These are phyloP conservation scores for Colletotrichum echinochloae DNA, from an alignment of 2,329 filamentous ascomycete genomes.

Conservation along the genomic window DNA sequence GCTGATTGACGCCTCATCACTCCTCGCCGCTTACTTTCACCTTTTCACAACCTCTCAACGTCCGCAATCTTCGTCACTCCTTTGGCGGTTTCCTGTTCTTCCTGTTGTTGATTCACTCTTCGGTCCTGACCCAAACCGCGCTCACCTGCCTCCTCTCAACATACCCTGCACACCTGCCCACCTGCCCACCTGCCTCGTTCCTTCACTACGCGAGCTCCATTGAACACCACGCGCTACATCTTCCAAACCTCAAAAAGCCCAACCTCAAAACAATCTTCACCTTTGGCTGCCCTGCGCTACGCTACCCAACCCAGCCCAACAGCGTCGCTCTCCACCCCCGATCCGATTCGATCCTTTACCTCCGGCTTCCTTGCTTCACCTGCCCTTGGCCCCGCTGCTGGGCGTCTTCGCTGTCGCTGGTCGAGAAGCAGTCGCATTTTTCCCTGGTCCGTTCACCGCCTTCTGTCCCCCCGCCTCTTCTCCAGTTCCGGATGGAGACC, in stretches of 20 bases:
- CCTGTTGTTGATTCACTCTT: constrained; percentile 27
- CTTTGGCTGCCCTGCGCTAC: constrained; percentile 4
- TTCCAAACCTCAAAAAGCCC: not conserved
- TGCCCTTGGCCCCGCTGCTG: constrained; percentile 32
- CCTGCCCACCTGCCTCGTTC: constrained; percentile 1
- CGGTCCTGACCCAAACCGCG: not conserved
- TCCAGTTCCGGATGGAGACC: constrained; percentile 38
- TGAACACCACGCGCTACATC: not conserved
- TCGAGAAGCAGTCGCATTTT: constrained; percentile 35
- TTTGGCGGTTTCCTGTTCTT: constrained; percentile 36
- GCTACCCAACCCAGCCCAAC: not conserved
- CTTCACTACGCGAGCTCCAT: not conserved
- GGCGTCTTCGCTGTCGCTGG: constrained; percentile 35
- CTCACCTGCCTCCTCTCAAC: not conserved
- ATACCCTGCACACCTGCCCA: not conserved
- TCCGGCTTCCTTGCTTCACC: constrained; percentile 35
- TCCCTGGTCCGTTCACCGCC: constrained; percentile 40
- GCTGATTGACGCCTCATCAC: constrained; percentile 33
- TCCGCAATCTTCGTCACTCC: constrained; percentile 23
- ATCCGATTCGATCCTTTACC: constrained; percentile 35
- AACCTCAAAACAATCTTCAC: not conserved
- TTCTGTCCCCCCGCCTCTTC: constrained; percentile 38
- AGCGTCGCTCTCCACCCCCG: constrained; percentile 11
- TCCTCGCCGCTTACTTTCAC: constrained; percentile 6
- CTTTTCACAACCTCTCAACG: constrained; percentile 7